Evolutionary conservation across 148 eudicot species (phyloP), one percentile per base, ranked within the genome.

Genomic region (Rhododendron ferrugineum): DNA sequence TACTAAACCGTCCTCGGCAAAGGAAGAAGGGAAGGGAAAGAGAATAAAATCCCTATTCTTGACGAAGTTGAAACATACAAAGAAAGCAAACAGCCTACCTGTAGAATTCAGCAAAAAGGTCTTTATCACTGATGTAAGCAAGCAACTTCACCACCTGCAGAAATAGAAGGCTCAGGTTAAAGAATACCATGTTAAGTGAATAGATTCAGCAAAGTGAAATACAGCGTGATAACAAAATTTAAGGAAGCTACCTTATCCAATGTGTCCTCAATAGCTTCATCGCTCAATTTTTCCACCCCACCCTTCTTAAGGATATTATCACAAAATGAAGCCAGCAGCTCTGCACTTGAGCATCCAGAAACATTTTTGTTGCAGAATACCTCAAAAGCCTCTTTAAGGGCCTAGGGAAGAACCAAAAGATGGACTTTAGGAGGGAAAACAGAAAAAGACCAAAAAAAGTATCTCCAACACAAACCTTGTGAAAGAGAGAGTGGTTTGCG

Each of bases 261-360:
- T 22, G 89, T 89, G 47, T 89, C 91, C 62, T 89, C 91, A 72
- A 87, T 85, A 15, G 87, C 90, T 88, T 88, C 90, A 70, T 88
- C 88, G 32, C 87, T 86, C 49, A 86, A 79, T 52, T 89, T 87
- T 80, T 85, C 87, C 32, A 85, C 86, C 46, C 89, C 89, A 15
- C 89, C 89, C 78, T 89, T 86, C 68, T 70, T 89, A 26, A 89
- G 89, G 30, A 89, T 82, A 74, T 87, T 85, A 75, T 89, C 88
- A 82, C 89, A 86, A 77, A 70, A 87, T 16, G 87, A 81, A 66
- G 90, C 88, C 66, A 88, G 83, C 28, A 86, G 85, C 79, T 88
- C 90, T 5, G 88, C 90, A 86, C 86, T 86, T 22, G 90, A 75
- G 64, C 11, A 80, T 34, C 87, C 90, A 42, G 84, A 84, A 76